Percentiles rank a stretch among this genome's conserved stretches.
These are phyloP conservation scores for Wickerhamomyces sydowiorum DNA, from an alignment of 805 yeast genomes.

Conservation along the genomic window DNA sequence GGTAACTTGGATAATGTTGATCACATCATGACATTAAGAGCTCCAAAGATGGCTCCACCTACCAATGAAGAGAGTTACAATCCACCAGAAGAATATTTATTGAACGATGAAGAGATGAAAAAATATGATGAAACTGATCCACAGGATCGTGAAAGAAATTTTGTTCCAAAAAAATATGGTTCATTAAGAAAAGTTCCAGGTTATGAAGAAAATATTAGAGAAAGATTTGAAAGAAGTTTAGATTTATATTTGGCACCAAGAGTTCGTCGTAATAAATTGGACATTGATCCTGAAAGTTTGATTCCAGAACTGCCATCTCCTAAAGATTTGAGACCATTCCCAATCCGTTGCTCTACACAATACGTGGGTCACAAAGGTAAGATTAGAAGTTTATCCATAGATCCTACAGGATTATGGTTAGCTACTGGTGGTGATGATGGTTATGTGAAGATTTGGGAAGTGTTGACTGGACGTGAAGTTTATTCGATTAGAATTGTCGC, in stretches of 20 bases:
- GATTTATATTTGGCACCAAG: constrained; percentile 96
- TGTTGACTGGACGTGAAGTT: constrained; percentile 90
- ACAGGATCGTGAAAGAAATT: constrained; percentile 71
- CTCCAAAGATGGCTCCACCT: constrained; percentile 95
- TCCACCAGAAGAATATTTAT: constrained; percentile 93
- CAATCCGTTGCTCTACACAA: constrained; percentile 79
- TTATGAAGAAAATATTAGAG: constrained; percentile 78
- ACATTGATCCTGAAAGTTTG: constrained; percentile 93
- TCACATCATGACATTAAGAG: constrained; percentile 87
- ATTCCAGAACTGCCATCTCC: constrained; percentile 97
- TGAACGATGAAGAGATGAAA: constrained; percentile 70
- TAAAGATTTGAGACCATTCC: constrained; percentile 94
- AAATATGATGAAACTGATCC: constrained; percentile 69
- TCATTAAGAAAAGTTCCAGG: constrained; percentile 93
- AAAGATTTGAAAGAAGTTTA: constrained; percentile 88
- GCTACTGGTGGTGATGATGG: constrained; percentile 99
- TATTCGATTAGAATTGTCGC: constrained; percentile 48
- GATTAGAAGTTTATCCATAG: constrained; percentile 76
- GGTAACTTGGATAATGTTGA: constrained; percentile 55
- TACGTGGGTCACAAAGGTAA: constrained; percentile 81
- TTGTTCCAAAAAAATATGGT: constrained; percentile 73
- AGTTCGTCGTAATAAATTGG: constrained; percentile 82
- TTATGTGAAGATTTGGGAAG: constrained; percentile 93
- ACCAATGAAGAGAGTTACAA: constrained; percentile 94
- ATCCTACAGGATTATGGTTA: constrained; percentile 88